Conservation (phyloP, 805 yeast genomes). For the Trichomonascus vanleenenianus region DNA sequence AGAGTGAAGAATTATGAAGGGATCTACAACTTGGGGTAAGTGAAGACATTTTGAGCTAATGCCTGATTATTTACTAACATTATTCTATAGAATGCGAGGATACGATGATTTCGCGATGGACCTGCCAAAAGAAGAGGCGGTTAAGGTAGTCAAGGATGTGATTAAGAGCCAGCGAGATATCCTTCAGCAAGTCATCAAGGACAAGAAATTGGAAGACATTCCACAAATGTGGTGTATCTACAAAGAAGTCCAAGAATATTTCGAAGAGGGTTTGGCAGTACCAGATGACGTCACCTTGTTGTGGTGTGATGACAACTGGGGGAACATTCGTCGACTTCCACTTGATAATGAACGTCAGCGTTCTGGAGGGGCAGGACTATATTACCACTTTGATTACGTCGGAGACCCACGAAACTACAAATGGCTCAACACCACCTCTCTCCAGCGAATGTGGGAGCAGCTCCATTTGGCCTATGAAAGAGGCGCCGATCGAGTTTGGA, state of each 20-base stretch:
- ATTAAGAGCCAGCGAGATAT: conserved; percentile 10
- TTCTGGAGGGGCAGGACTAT: conserved; percentile 27
- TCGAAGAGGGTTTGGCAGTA: conserved; percentile 13
- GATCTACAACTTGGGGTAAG: conserved; percentile 9
- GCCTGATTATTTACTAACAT: too few species aligned
- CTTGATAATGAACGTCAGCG: conserved; percentile 19
- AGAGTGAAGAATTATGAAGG: conserved; percentile 12
- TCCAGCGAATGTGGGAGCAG: conserved; percentile 25
- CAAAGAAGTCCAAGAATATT: conserved; percentile 15
- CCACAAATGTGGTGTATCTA: conserved; percentile 19
- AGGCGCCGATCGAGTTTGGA: conserved; percentile 22
- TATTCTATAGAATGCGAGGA: conserved; percentile 9
- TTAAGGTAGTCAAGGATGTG: conserved; percentile 6
- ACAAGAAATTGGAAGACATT: conserved; percentile 5
- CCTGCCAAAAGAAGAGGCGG: conserved; percentile 10
- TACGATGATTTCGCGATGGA: conserved; percentile 14
- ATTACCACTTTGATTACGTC: conserved; percentile 27
- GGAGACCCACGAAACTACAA: conserved; percentile 27
- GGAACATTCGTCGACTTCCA: conserved; percentile 26
- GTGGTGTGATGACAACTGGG: conserved; percentile 29
- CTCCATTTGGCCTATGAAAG: conserved; percentile 22
- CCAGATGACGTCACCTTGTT: conserved; percentile 21
- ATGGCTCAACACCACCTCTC: conserved; percentile 25
- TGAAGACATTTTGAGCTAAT: too few species aligned
- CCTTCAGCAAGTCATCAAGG: conserved; percentile 1